phyloP scores from a whole-genome alignment of 1,284 basidiomycete species.

The Agaricales sp. region DNA sequence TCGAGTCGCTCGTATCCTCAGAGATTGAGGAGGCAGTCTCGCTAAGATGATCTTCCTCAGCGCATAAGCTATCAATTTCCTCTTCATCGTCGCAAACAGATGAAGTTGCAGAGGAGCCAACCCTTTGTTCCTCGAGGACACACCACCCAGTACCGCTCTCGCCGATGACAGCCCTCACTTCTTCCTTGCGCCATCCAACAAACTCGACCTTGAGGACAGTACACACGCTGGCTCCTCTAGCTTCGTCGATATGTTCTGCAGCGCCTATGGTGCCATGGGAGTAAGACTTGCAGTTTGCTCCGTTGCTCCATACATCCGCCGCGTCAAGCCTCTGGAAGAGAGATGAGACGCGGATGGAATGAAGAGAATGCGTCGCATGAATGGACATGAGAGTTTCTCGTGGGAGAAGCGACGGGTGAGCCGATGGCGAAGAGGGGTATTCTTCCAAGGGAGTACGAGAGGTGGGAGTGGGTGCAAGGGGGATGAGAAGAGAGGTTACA shows the following conservation, averaged over 20 bases:
- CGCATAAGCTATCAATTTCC: background rate
- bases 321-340: constrained; percentile 59
- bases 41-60: background rate
- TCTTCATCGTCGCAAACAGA: background rate
- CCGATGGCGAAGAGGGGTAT: constrained; percentile 15
- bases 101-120: background rate
- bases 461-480: constrained; percentile 62
- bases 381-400: constrained; percentile 39
- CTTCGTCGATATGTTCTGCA: background rate
- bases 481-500: constrained; percentile 58
- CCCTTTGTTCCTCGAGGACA: constrained; percentile 2
- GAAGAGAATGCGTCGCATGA: constrained; percentile 40
- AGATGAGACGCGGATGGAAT: constrained; percentile 54
- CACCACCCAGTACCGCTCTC: constrained; percentile 34
- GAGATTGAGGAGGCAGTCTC: background rate
- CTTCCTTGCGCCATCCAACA: constrained; percentile 51
- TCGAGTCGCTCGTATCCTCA: background rate
- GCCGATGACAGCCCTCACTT: constrained; percentile 55
- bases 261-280: constrained; percentile 17
- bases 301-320: constrained; percentile 52
- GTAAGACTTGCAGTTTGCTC: constrained; percentile 48
- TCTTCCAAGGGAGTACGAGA: constrained; percentile 45
- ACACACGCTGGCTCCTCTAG: constrained; percentile 33
- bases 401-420: constrained; percentile 38
- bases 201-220: constrained; percentile 60